Percentiles rank a stretch among this genome's conserved stretches.
Conservation (phyloP, 75 land plant species). For the Pseudotsuga menziesii region DNA sequence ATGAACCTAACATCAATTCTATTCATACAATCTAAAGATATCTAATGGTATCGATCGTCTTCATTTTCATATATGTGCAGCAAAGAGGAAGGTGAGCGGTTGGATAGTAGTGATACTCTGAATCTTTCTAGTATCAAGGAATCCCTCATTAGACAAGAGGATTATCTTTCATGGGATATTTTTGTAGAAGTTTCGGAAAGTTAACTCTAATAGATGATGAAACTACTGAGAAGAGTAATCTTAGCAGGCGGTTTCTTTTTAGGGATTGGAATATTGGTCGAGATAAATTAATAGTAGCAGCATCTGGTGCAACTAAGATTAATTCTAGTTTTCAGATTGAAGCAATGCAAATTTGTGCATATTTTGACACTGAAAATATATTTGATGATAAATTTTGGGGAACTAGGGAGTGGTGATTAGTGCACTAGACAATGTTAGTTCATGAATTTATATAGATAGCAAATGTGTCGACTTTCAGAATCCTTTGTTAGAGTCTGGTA, state of each 20-base stretch:
- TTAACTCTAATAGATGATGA: conserved; percentile 89
- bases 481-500: no score
- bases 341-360: conserved; percentile 78
- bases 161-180: conserved; percentile 92
- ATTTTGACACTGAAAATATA: conserved; percentile 81
- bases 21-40: no score
- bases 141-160: no score
- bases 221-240: conserved; percentile 94
- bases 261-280: no score
- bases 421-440: conserved; percentile 88
- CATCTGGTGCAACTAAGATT: no score
- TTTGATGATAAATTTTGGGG: conserved; percentile 90
- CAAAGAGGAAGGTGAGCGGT: no score
- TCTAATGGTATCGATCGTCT: no score
- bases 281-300: conserved; percentile 84
- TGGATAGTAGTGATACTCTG: no score
- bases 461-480: conserved; percentile 90
- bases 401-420: conserved; percentile 67
- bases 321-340: conserved; percentile 42
- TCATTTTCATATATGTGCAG: no score
- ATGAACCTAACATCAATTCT: no score
- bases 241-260: conserved; percentile 90
- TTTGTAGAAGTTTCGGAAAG: conserved; percentile 67
- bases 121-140: no score
- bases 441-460: conserved; percentile 80